Base-by-base conservation (phyloP, 2,329 filamentous ascomycete genomes). In the Alternaria sp. region DNA sequence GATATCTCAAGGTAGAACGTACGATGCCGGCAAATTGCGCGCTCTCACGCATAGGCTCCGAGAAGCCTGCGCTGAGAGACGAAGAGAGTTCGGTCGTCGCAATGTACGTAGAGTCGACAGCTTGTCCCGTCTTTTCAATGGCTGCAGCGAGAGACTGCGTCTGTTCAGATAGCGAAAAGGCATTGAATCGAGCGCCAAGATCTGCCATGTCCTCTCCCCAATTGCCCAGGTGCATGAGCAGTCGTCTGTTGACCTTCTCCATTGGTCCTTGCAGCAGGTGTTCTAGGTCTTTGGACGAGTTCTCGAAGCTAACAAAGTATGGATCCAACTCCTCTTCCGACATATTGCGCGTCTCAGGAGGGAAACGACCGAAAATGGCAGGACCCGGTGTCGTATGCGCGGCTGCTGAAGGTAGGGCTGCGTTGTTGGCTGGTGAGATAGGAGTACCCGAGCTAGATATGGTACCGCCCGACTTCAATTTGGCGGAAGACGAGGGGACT, bases 21-120 rank as follows among this genome's bases (percentile, higher is more conserved):
- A 99, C 96, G 1, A 99, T 93, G 11, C 96, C 93, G 0, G 96
- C 96, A 78, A 99, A 99, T 76, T 99, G 96, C 12, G 96, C 94
- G 74, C 93, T 97, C 81, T 99, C 96, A 59, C 96, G 89, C 93
- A 99, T 97, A 0, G 96, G 96, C 76, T 99, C 96, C 0, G 96
- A 93, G 76, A 99, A 99, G 69, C 89, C 96, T 32, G 95, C 94
- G 19, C 94, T 94, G n/a, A 99, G 83, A 0, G 91, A 91, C 2
- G 89, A 89, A 0, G 94, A 94, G 4, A 99, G 84, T 77, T 99
- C 96, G 73, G 97, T 93, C 0, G 95, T 98, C 10, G 93, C 93
- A 68, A 99, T 94, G 77, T 98, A 99, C 0, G 96, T 97, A 10
- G 93, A 92, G 78, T 99, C 96, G 9, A 95, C 93, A 3, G 96